Percentiles rank a stretch among this genome's conserved stretches.
Evolutionary conservation across 2,329 filamentous ascomycete species (phyloP).

Genomic region (Penicillium sp.): DNA sequence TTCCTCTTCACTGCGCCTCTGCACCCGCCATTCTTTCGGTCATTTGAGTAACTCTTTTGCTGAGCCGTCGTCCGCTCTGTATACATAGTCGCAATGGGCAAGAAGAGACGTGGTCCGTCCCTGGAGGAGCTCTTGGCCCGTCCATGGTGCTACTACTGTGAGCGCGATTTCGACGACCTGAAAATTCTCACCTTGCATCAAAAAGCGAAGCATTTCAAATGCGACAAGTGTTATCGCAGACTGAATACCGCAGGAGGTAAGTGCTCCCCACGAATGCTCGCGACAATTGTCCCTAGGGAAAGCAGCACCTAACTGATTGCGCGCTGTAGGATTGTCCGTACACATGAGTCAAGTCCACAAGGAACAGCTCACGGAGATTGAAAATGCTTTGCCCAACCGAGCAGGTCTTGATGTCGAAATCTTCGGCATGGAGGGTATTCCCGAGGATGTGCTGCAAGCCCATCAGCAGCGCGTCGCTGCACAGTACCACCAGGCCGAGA

Average conservation of each 20-base stretch:
- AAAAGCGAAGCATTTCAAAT: slow-evolving; percentile 99
- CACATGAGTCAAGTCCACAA: slow-evolving; percentile 99
- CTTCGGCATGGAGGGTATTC: slow-evolving; percentile 97
- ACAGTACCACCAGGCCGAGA: slow-evolving; percentile 79
- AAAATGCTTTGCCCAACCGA: slow-evolving; percentile 85
- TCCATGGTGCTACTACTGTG: slow-evolving; percentile 99
- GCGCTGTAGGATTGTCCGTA: slow-evolving; percentile 70
- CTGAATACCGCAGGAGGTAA: slow-evolving; percentile 91
- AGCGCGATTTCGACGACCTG: slow-evolving; percentile 94
- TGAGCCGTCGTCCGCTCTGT: neutral
- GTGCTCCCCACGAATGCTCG: slow-evolving; percentile 24
- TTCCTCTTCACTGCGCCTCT: neutral
- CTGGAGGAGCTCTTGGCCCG: slow-evolving; percentile 82
- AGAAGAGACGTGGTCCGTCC: slow-evolving; percentile 83
- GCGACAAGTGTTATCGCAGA: slow-evolving; percentile 79
- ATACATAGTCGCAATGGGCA: slow-evolving; percentile 59
- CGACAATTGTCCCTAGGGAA: neutral
- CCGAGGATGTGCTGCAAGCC: slow-evolving; percentile 73
- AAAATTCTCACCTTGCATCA: slow-evolving; percentile 97
- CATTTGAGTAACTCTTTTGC: neutral
- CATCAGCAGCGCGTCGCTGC: slow-evolving; percentile 83
- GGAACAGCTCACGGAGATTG: slow-evolving; percentile 77
- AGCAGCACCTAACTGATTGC: slow-evolving; percentile 1
- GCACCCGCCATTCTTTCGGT: neutral
- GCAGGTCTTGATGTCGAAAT: slow-evolving; percentile 88